These are phyloP conservation scores for Yarrowia osloensis DNA, from an alignment of 805 yeast genomes.

Conservation along the genomic window DNA sequence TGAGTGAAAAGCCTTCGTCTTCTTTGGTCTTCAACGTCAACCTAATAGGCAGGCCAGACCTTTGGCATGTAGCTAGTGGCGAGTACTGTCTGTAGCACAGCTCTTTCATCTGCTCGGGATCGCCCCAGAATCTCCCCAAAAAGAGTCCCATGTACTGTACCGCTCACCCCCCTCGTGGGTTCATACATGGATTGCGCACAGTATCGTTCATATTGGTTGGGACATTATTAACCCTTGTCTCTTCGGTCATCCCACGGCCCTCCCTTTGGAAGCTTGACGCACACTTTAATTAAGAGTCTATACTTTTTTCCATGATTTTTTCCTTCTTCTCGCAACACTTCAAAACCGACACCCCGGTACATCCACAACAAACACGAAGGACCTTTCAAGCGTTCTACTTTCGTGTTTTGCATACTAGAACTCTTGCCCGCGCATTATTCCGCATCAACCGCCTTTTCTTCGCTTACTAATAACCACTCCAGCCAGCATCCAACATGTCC, in stretches of 20 bases:
- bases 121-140: background rate
- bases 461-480: conserved; percentile 8
- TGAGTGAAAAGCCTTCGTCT: background rate
- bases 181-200: conserved; percentile 14
- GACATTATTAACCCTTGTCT: background rate
- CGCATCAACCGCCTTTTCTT: background rate
- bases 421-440: conserved; percentile 30
- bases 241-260: conserved; percentile 1
- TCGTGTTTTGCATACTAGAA: conserved; percentile 37
- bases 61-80: background rate
- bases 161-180: background rate
- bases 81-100: background rate
- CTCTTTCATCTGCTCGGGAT: too few species aligned
- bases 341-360: background rate
- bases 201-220: background rate
- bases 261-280: background rate
- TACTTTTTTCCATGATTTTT: conserved; percentile 8
- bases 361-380: conserved; percentile 28
- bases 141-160: background rate
- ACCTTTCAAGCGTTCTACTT: conserved; percentile 39
- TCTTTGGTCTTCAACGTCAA: too few species aligned
- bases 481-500: background rate
- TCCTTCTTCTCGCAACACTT: background rate
- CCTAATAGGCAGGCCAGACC: background rate
- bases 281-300: background rate